Conservation (phyloP, 441 rosid genomes). For the Theobroma grandiflorum region DNA sequence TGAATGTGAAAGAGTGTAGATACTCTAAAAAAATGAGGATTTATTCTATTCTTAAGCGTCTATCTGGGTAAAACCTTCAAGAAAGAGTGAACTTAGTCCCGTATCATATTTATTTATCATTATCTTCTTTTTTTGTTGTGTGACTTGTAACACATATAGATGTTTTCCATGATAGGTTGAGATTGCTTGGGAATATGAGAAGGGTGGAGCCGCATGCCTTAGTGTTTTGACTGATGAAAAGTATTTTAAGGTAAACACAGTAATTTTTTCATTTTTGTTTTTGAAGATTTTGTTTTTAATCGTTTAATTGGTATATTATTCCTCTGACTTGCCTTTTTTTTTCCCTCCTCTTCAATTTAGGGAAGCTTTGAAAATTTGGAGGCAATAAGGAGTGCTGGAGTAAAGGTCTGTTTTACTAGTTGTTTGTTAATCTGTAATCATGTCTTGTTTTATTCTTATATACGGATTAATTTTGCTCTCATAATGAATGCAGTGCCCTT, state of each 20-base stretch:
- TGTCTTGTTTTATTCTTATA: constrained; percentile 7
- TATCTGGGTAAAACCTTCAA: not conserved
- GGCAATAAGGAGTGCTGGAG: constrained; percentile 83
- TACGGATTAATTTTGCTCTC: not conserved
- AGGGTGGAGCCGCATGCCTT: constrained; percentile 97
- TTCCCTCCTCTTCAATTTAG: constrained; percentile 42
- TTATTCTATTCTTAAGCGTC: not conserved
- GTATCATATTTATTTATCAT: not conserved
- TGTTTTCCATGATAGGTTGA: constrained; percentile 63
- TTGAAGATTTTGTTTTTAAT: constrained; percentile 13
- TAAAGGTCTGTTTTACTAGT: constrained; percentile 57
- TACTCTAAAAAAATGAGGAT: no score
- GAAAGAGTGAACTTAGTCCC: constrained; percentile 3
- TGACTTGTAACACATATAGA: constrained; percentile 4
- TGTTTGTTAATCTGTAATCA: constrained; percentile 17
- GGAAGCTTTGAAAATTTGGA: constrained; percentile 95
- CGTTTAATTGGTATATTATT: constrained; percentile 4
- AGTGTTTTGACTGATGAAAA: constrained; percentile 94
- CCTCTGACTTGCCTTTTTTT: constrained; percentile 19
- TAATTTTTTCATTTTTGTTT: constrained; percentile 3
- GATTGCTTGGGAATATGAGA: constrained; percentile 85
- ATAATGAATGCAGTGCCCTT: constrained; percentile 80
- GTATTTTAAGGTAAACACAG: constrained; percentile 67
- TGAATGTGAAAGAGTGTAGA: no score
- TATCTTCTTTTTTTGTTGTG: not conserved